Conservation (phyloP, 305 asterid genomes). For the Fraxinus velutina region DNA sequence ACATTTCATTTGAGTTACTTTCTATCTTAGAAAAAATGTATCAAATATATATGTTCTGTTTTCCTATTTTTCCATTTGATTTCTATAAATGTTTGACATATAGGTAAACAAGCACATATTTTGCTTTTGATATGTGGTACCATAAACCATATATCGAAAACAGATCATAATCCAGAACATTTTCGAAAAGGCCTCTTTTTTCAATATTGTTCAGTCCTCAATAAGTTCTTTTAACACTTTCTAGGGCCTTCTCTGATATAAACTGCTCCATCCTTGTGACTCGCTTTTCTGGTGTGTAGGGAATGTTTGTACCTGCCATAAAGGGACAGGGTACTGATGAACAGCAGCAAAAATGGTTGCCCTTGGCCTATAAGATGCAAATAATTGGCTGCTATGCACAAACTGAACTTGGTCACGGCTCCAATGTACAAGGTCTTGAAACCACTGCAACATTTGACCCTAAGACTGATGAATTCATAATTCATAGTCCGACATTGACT, state of each 20-base stretch:
- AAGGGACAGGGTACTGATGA: slow-evolving; percentile 95
- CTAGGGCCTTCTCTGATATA: background rate
- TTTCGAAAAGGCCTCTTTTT: background rate
- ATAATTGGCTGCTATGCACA: slow-evolving; percentile 99
- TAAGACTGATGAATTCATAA: slow-evolving; percentile 80
- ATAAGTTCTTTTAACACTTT: background rate
- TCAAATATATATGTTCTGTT: background rate
- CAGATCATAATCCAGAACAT: background rate
- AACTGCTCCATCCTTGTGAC: slow-evolving; percentile 14
- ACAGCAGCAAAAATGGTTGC: slow-evolving; percentile 85
- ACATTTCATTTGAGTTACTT: background rate
- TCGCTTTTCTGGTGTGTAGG: slow-evolving; percentile 43
- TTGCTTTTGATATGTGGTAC: background rate
- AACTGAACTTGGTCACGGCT: slow-evolving; percentile 99
- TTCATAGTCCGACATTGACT: slow-evolving; percentile 95
- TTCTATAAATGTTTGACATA: background rate
- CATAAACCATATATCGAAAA: background rate
- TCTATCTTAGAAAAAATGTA: background rate
- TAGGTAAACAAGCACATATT: background rate
- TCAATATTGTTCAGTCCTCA: background rate
- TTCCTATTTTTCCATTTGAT: background rate
- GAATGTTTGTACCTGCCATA: slow-evolving; percentile 91
- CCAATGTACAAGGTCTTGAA: slow-evolving; percentile 98
- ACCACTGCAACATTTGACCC: slow-evolving; percentile 97
- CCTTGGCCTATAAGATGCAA: slow-evolving; percentile 93